Evolutionary conservation across 2,329 filamentous ascomycete genomes (phyloP).

Genomic region (Calonectria leucothoes): DNA sequence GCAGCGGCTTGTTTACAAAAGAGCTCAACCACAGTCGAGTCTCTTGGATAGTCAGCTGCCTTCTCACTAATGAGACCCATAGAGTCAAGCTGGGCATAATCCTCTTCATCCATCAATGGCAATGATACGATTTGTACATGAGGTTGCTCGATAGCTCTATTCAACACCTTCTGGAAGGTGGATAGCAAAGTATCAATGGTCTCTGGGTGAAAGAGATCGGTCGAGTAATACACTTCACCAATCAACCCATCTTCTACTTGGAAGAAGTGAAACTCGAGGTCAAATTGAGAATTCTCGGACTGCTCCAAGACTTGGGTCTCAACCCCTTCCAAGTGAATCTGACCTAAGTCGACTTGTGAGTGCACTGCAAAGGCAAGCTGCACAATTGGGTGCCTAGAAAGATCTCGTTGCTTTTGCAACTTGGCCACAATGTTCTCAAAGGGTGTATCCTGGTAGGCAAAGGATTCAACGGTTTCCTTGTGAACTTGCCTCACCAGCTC

Average conservation of each 20-base stretch:
- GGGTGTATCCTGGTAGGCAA: not conserved
- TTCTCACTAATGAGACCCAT: not conserved
- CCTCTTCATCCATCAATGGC: not conserved
- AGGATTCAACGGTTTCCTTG: not conserved
- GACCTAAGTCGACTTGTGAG: not conserved
- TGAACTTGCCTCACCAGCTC: not conserved
- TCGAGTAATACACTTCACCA: not conserved
- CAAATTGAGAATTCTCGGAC: not conserved
- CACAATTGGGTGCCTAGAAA: not conserved
- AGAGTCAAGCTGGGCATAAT: not conserved
- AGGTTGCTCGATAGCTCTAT: not conserved
- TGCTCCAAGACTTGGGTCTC: not conserved
- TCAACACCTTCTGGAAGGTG: not conserved
- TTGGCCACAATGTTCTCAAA: not conserved
- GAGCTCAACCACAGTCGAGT: not conserved
- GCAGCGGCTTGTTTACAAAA: not conserved
- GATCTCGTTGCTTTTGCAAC: not conserved
- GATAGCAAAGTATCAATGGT: not conserved
- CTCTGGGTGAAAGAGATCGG: not conserved
- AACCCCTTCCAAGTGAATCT: not conserved
- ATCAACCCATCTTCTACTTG: not conserved
- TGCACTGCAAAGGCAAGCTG: not conserved
- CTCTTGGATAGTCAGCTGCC: not conserved
- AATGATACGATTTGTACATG: not conserved
- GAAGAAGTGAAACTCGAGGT: not conserved